These are phyloP conservation scores for Chaetomium sp. DNA, from an alignment of 2,329 filamentous ascomycete species.

Conservation along the genomic window DNA sequence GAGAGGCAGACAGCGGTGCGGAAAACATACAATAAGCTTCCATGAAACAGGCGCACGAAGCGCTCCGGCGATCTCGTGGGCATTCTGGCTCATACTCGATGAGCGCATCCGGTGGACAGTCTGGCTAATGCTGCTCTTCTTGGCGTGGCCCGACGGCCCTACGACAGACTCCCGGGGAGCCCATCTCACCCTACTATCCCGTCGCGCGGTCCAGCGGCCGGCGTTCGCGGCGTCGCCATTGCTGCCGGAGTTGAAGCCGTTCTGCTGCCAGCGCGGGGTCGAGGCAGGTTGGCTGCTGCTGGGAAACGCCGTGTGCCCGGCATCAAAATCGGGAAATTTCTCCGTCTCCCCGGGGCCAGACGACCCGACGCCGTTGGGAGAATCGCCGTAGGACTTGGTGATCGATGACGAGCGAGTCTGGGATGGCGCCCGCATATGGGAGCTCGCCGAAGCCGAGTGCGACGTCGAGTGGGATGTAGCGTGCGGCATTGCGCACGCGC, in stretches of 20 bases:
- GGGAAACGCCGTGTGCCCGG: slow-evolving; percentile 18
- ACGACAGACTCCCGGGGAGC: slow-evolving; percentile 18
- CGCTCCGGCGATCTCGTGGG: slow-evolving; percentile 86
- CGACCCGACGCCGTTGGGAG: slow-evolving; percentile 22
- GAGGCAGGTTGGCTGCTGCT: slow-evolving; percentile 17
- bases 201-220: slow-evolving; percentile 57
- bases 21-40: slow-evolving; percentile 66
- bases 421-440: slow-evolving; percentile 31
- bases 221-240: slow-evolving; percentile 21
- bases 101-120: slow-evolving; percentile 78
- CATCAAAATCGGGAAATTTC: slow-evolving; percentile 53
- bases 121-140: slow-evolving; percentile 83
- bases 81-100: slow-evolving; percentile 85
- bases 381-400: slow-evolving; percentile 25
- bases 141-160: slow-evolving; percentile 48
- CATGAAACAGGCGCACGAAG: slow-evolving; percentile 85
- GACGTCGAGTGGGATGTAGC: slow-evolving; percentile 26
- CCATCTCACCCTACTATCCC: slow-evolving; percentile 39
- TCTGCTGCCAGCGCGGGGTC: slow-evolving; percentile 25
- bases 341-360: slow-evolving; percentile 36
- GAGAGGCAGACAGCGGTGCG: not conserved
- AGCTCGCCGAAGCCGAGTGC: slow-evolving; percentile 14
- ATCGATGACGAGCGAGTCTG: slow-evolving; percentile 26
- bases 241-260: slow-evolving; percentile 23
- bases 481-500: slow-evolving; percentile 32